Evolutionary conservation across 352 stramenopile species (phyloP), one percentile per base, ranked within the genome.

Genomic region (Globisporangium polare): DNA sequence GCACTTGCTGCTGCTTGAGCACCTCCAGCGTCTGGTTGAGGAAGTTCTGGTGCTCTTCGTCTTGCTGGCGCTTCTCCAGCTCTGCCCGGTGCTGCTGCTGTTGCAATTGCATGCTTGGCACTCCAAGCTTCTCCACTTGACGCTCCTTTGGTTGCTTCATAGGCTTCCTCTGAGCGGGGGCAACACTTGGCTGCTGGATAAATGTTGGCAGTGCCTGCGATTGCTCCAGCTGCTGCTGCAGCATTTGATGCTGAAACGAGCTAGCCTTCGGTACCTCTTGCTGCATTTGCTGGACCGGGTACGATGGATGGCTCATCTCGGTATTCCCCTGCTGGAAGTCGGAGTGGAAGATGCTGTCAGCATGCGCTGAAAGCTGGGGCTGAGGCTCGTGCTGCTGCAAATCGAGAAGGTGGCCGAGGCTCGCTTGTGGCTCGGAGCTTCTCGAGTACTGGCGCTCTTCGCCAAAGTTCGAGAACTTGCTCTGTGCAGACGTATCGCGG

Each of bases 21-120:
- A 72, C 68, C 64, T 81, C 75, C 9, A 83, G 62, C 5, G 72
- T 73, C 66, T 81, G 72, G 47, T 80, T 69, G 20, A 80, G 63
- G 45, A 83, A 77, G 12, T 67, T 74, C 29, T 75, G 67, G 27
- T 75, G 67, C 60, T 72, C 58, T 39, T 71, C 61, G 29, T 71
- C 58, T 18, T 68, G 69, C 27, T 69, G 59, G 43, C 69, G 69
- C 26, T 60, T 51, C 20, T 66, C 49, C 26, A 60, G 53, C 31
- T 67, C 42, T 7, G 53, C 51, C n/a, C 63, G 27, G 29, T 59
- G 65, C 7, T 68, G 60, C 35, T 69, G 68, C 27, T 65, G 57
- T 7, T 65, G 51, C 47, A 37, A 31, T 20, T 53, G 47, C 53
- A 60, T 29, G 18, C 35, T 51, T 9, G 53, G 53, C n/a, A 31